Evolutionary conservation across 345 rosid genomes (phyloP).

Genomic region (Balakata baccata): DNA sequence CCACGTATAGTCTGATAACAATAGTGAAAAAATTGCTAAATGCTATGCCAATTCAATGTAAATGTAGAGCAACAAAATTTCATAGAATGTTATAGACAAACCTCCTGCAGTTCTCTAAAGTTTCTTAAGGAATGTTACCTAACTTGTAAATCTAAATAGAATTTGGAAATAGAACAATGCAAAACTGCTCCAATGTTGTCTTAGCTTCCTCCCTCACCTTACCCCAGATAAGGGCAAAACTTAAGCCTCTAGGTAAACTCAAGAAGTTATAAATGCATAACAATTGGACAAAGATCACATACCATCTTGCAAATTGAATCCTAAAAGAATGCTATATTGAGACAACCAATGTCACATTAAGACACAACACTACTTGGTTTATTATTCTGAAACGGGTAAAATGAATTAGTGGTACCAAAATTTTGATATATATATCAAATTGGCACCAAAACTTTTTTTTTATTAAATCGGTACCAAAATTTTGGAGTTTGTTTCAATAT

Average conservation of each 20-base stretch:
- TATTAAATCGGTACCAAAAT: no score
- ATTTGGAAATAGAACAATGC: neutral
- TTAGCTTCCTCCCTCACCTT: neutral
- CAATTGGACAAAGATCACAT: neutral
- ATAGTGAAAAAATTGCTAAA: neutral
- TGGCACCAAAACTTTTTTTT: no score
- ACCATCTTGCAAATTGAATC: neutral
- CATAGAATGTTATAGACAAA: neutral
- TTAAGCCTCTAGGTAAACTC: neutral
- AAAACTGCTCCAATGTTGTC: neutral
- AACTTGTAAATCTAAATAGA: neutral
- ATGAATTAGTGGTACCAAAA: no score
- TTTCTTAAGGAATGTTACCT: neutral
- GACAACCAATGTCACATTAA: neutral
- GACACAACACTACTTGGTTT: neutral
- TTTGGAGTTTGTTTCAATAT: no score
- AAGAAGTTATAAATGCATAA: neutral
- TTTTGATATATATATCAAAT: no score
- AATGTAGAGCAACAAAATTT: neutral
- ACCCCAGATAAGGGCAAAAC: neutral
- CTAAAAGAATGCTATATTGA: neutral
- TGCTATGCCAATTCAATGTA: neutral
- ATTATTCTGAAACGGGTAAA: neutral
- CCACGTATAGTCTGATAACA: neutral
- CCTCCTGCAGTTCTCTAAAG: neutral